Evolutionary conservation across 164 flowering plant species (phyloP).

Genomic region (Euptelea pleiosperma): DNA sequence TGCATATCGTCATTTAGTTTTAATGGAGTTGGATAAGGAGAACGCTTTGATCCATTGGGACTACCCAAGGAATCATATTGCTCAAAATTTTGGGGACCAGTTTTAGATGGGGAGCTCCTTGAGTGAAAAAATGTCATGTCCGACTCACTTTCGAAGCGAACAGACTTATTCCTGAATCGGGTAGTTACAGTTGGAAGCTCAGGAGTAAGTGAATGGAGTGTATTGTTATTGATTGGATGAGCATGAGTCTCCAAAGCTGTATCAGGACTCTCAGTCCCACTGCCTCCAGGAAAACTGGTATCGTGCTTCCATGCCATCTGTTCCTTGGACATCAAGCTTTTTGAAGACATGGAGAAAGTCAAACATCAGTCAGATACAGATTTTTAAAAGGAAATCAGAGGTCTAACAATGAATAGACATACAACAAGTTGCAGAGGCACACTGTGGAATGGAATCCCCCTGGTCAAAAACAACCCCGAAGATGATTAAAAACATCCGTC

Average conservation of each 20-base stretch:
- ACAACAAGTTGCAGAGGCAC: no score
- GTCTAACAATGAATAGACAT: neutral
- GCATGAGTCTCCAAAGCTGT: conserved; percentile 7
- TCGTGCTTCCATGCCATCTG: conserved; percentile 19
- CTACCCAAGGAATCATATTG: conserved; percentile 25
- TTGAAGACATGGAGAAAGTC: neutral
- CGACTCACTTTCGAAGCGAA: conserved; percentile 58
- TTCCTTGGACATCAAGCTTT: conserved; percentile 31
- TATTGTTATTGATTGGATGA: conserved; percentile 5
- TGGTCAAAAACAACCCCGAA: no score
- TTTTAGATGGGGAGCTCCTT: no score
- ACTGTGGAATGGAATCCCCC: no score
- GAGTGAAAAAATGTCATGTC: conserved; percentile 30
- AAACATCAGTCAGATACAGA: conserved; percentile 1
- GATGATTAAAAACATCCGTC: no score
- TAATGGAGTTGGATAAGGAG: conserved; percentile 72
- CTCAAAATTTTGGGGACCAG: conserved; percentile 14
- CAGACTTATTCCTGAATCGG: conserved; percentile 46
- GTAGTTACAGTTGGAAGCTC: conserved; percentile 17
- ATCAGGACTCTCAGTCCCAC: conserved; percentile 17
- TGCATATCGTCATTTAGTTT: conserved; percentile 80
- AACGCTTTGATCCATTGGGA: conserved; percentile 27
- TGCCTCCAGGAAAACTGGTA: conserved; percentile 23
- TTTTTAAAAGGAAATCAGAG: neutral
- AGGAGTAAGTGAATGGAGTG: conserved; percentile 22